Evolutionary conservation across 306 rosid genomes (phyloP), one percentile per base, ranked within the genome.

Genomic region (Senna tora): DNA sequence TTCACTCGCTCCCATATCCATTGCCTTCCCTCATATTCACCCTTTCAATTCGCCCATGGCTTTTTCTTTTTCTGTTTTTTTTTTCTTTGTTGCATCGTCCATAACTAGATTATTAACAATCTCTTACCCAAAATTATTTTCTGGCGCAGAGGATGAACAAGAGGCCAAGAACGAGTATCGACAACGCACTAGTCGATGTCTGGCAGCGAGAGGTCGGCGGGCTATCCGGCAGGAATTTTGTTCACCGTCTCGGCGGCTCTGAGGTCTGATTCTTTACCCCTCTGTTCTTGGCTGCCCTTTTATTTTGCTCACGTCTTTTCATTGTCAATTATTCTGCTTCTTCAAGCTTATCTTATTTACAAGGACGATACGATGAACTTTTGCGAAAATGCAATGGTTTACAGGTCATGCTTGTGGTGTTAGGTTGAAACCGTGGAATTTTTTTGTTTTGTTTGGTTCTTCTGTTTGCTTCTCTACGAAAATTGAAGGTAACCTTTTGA

Each of bases 171-270:
- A 28, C 76, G 13, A 63, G 61, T 74, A 20, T 65, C 69, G 82
- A 78, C 71, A 87, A 80, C 58, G 74, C 96, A 0, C 76, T 89
- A 11, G 87, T 81, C 55, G 87, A 86, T 82, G 82, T 94, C 54
- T 87, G 87, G 85, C 79, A 81, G 72, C 90, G 97, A 22, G 92
- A 91, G 74, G 78, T 91, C 32, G 99, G 99, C 69, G 30, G 75
- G 21, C 86, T 94, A 17, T 87, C 96, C 11, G 30, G 86, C 68
- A 65, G 95, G 57, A 73, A 42, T 75, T 91, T 89, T 67, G 85
- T 89, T 10, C 89, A 71, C 39, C 91, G 96, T 2, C 93, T 87
- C 41, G 97, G 79, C 25, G 96, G 78, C 66, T 83, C 96, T 12
- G 80, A 91, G 96, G 97, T 92, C 57, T 46, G 62, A 8, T 57